Percentiles rank a stretch among this genome's conserved stretches.
Evolutionary conservation across 2,329 filamentous ascomycete species (phyloP).

Genomic region (Chrysosporium queenslandicum): DNA sequence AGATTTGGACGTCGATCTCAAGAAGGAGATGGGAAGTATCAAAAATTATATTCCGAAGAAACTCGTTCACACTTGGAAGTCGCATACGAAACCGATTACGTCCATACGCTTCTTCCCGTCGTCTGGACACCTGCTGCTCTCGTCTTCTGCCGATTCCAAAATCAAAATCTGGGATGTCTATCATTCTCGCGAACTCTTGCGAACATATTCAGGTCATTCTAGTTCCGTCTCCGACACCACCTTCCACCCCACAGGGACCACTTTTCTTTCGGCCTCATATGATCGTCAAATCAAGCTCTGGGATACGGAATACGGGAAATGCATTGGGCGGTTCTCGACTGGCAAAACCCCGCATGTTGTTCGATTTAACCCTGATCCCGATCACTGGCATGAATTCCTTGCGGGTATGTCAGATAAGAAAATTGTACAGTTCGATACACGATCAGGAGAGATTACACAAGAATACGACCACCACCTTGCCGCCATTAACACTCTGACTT

Average conservation of each 20-base stretch:
- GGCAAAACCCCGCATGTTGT: conserved; percentile 94
- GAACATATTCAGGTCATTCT: conserved; percentile 81
- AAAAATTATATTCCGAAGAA: conserved; percentile 96
- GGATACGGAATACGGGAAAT: conserved; percentile 92
- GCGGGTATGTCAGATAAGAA: conserved; percentile 98
- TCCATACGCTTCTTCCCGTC: conserved; percentile 80
- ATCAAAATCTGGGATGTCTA: conserved; percentile 94
- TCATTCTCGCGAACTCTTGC: conserved; percentile 75
- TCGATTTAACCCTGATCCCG: conserved; percentile 74
- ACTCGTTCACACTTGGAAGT: conserved; percentile 79
- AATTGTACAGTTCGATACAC: conserved; percentile 91
- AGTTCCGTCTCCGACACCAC: conserved; percentile 84
- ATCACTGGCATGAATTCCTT: conserved; percentile 77
- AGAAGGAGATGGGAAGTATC: conserved; percentile 65
- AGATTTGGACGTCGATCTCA: conserved; percentile 75
- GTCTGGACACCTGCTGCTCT: conserved; percentile 80
- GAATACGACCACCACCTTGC: conserved; percentile 98
- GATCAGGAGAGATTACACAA: conserved; percentile 73
- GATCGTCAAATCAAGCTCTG: conserved; percentile 95
- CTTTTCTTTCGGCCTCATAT: conserved; percentile 84
- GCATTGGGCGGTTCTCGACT: conserved; percentile 77
- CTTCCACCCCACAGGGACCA: conserved; percentile 71
- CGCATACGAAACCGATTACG: conserved; percentile 75
- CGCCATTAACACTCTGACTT: conserved; percentile 95
- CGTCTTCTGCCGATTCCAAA: conserved; percentile 78